phyloP scores from a whole-genome alignment of 2,329 filamentous ascomycete species.

The Neonectria faginata region DNA sequence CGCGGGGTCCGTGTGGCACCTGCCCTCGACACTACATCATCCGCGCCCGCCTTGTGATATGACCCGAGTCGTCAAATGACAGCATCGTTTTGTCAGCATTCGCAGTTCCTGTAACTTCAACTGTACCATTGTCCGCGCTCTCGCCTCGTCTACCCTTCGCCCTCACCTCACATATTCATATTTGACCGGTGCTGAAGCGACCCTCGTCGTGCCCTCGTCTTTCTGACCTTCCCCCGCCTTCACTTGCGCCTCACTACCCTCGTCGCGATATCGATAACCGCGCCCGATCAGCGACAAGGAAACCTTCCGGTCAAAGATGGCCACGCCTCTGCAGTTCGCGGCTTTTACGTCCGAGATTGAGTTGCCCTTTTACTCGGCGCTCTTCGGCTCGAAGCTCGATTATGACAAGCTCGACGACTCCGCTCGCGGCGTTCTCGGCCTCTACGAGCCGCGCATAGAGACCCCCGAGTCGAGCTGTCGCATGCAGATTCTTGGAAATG shows the following conservation, averaged over 20 bases:
- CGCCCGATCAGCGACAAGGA: constrained; percentile 7
- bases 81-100: constrained; percentile 39
- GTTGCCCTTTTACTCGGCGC: constrained; percentile 90
- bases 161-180: constrained; percentile 15
- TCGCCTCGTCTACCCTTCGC: neutral
- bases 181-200: constrained; percentile 13
- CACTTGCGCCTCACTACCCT: constrained; percentile 22
- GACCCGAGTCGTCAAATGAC: constrained; percentile 42
- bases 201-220: constrained; percentile 26
- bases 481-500: constrained; percentile 90
- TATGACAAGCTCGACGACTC: constrained; percentile 97
- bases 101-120: constrained; percentile 16
- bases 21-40: constrained; percentile 43
- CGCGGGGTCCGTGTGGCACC: constrained; percentile 35
- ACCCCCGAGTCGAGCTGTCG: constrained; percentile 81
- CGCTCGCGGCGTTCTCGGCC: constrained; percentile 83
- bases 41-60: constrained; percentile 37
- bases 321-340: constrained; percentile 74
- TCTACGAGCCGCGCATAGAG: constrained; percentile 87
- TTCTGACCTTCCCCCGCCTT: constrained; percentile 32
- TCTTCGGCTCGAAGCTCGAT: constrained; percentile 95
- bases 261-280: constrained; percentile 15
- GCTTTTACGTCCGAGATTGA: constrained; percentile 96
- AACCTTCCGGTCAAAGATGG: constrained; percentile 56
- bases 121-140: neutral